Conservation (phyloP, 106 monocot species). For the Dioscorea dumetorum region DNA sequence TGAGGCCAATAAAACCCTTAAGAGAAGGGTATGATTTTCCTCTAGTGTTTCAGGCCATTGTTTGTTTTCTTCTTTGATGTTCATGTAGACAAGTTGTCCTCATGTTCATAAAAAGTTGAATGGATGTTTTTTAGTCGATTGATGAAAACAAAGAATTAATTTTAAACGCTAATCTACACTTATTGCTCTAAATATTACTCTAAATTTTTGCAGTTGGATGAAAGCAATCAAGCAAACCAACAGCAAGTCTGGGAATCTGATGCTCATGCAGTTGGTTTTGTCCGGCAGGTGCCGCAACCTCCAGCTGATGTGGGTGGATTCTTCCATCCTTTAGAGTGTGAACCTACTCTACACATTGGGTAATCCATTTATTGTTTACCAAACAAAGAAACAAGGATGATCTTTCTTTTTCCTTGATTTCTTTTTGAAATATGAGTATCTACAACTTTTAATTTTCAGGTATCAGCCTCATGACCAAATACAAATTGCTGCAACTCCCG, state of each 20-base stretch:
- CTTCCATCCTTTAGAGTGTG: conserved; percentile 15
- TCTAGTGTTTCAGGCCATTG: too few species aligned
- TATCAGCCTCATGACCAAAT: background rate
- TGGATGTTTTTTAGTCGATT: background rate
- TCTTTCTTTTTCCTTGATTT: background rate
- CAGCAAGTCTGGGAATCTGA: conserved; percentile 9
- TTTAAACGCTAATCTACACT: background rate
- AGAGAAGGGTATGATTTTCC: conserved; percentile 7
- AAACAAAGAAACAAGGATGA: too few species aligned
- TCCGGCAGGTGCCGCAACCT: conserved; percentile 2
- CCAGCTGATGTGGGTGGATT: background rate
- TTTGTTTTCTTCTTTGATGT: background rate
- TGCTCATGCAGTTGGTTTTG: background rate
- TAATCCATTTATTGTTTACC: background rate
- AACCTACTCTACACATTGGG: conserved; percentile 13
- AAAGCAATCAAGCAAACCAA: background rate
- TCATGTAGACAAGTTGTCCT: background rate
- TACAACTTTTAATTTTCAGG: background rate
- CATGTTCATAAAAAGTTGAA: background rate
- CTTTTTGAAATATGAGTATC: background rate
- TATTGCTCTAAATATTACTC: background rate
- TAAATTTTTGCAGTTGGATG: conserved; percentile 5
- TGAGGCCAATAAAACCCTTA: conserved; percentile 3
- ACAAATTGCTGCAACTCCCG: background rate
- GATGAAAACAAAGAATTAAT: background rate